phyloP scores from a whole-genome alignment of 495 filamentous ascomycete genomes.

The Evernia prunastri region DNA sequence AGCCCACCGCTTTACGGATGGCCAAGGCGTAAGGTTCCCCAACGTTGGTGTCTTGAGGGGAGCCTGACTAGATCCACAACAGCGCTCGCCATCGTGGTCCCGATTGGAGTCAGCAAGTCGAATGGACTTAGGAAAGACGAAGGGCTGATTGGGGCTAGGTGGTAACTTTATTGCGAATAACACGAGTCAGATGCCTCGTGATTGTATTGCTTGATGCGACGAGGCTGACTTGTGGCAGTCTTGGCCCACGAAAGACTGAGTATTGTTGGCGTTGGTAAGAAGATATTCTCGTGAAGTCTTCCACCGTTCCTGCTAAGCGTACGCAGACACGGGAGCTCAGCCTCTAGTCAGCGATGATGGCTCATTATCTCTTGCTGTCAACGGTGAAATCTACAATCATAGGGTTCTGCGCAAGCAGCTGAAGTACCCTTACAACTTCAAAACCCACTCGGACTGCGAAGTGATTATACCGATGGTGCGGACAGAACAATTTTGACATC shows the following conservation, averaged over 20 bases:
- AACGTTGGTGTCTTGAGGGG: slow-evolving; percentile 16
- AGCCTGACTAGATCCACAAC: slow-evolving; percentile 34
- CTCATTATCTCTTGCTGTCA: slow-evolving; percentile 86
- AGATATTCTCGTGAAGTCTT: slow-evolving; percentile 3
- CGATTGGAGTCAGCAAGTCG: slow-evolving; percentile 80
- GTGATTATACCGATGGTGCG: slow-evolving; percentile 94
- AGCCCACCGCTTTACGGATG: slow-evolving; percentile 91
- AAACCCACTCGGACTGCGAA: slow-evolving; percentile 97
- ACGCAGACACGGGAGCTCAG: slow-evolving; percentile 83
- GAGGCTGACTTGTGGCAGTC: slow-evolving; percentile 52
- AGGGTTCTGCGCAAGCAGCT: slow-evolving; percentile 80
- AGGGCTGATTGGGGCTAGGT: slow-evolving; percentile 43
- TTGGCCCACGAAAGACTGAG: slow-evolving; percentile 94
- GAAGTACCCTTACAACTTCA: slow-evolving; percentile 80
- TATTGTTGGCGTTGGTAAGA: slow-evolving; percentile 92
- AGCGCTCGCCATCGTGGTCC: slow-evolving; percentile 94
- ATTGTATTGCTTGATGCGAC: neutral
- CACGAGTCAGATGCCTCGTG: slow-evolving; percentile 54
- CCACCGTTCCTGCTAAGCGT: slow-evolving; percentile 24
- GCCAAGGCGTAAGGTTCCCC: slow-evolving; percentile 73
- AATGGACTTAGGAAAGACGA: neutral
- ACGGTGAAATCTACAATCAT: slow-evolving; percentile 99
- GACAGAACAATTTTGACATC: slow-evolving; percentile 7
- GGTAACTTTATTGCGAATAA: slow-evolving; percentile 83
- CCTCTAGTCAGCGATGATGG: slow-evolving; percentile 88